phyloP scores from a whole-genome alignment of 1,139 yeast species.

The Zygoascus hellenicus region DNA sequence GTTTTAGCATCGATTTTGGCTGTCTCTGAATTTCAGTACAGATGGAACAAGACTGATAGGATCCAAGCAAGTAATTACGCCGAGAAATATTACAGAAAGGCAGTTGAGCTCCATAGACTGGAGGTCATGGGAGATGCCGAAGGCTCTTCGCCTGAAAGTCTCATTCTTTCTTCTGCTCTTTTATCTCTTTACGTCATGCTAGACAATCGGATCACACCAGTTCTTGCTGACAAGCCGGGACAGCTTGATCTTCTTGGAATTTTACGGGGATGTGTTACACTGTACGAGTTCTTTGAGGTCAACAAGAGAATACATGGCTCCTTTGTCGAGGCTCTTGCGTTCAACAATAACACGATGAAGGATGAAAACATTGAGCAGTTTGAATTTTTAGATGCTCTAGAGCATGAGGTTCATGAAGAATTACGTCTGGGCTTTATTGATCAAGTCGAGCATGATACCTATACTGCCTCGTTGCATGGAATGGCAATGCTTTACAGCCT shows the following conservation, averaged over 20 bases:
- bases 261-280: not conserved
- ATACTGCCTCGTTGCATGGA: not conserved
- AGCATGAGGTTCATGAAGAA: conserved; percentile 1
- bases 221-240: conserved; percentile 3
- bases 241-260: conserved; percentile 5
- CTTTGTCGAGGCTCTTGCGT: conserved; percentile 1
- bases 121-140: conserved; percentile 5
- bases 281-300: conserved; percentile 1
- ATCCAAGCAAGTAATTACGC: not conserved
- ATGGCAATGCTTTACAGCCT: not conserved
- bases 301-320: not conserved
- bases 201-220: conserved; percentile 2
- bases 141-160: conserved; percentile 1
- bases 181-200: conserved; percentile 1
- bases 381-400: not conserved
- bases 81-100: not conserved
- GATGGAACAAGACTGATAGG: not conserved
- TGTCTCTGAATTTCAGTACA: conserved; percentile 5
- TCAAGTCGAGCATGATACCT: conserved; percentile 1
- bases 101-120: conserved; percentile 4
- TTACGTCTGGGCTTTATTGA: not conserved
- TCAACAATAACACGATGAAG: not conserved
- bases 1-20: conserved; percentile 4
- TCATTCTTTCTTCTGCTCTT: conserved; percentile 3
- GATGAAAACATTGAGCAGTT: not conserved